A percentile compares a stretch with the other conserved stretches of the same genome.
phyloP scores from a whole-genome alignment of 1,284 basidiomycete genomes.

The Apiotrichum mycotoxinovorans region DNA sequence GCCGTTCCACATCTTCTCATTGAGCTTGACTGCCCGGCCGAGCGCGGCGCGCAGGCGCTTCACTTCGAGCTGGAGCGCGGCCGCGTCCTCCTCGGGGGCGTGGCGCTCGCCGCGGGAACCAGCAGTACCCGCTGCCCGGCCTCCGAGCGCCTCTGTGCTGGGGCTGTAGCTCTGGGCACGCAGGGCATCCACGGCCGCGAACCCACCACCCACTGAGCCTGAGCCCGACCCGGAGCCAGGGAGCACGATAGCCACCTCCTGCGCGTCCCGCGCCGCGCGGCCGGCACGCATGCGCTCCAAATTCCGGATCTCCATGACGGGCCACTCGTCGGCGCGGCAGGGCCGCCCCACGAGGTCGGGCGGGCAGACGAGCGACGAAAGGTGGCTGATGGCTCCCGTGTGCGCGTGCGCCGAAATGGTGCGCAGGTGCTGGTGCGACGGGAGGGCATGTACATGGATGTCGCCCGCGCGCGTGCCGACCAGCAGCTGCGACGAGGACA shows the following conservation, averaged over 20 bases:
- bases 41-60: constrained; percentile 63
- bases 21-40: constrained; percentile 73
- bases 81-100: constrained; percentile 42
- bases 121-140: too few relatives aligned
- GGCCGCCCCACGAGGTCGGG: constrained; percentile 66
- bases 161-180: background rate
- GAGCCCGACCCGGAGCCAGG: constrained; percentile 12
- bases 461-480: constrained; percentile 68
- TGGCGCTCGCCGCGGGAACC: too few relatives aligned
- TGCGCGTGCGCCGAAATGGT: constrained; percentile 66
- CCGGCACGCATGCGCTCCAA: constrained; percentile 47
- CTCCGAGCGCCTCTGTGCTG: background rate
- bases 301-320: constrained; percentile 44
- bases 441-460: constrained; percentile 80
- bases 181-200: too few relatives aligned
- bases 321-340: constrained; percentile 24
- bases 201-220: too few relatives aligned
- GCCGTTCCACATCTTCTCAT: constrained; percentile 84
- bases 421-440: constrained; percentile 82
- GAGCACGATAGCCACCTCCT: constrained; percentile 35
- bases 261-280: constrained; percentile 30
- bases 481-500: constrained; percentile 67
- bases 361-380: constrained; percentile 74
- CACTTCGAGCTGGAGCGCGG: constrained; percentile 69
- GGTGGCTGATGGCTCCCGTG: constrained; percentile 68